Conservation (phyloP, 2,329 filamentous ascomycete species). For the Graphium sp. region DNA sequence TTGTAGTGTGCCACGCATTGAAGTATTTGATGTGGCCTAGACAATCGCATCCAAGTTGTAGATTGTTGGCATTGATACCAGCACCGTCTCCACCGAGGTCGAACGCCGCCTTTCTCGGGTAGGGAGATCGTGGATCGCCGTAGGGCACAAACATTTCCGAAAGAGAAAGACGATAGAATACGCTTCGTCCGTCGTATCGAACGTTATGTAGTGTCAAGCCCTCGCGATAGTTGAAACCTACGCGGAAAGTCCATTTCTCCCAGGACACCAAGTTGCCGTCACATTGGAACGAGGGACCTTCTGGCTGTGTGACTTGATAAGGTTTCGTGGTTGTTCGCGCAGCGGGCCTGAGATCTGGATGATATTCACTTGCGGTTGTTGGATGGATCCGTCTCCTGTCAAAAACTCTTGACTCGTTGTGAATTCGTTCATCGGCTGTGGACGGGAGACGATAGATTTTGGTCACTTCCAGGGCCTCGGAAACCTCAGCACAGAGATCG, state of each 20-base stretch:
- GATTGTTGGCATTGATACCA: slow-evolving; percentile 48
- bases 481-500: slow-evolving; percentile 32
- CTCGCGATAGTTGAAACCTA: slow-evolving; percentile 54
- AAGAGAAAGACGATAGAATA: slow-evolving; percentile 52
- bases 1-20: slow-evolving; percentile 15
- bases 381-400: slow-evolving; percentile 22
- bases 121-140: slow-evolving; percentile 44
- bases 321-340: slow-evolving; percentile 15
- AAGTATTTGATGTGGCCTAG: slow-evolving; percentile 41
- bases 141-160: slow-evolving; percentile 59
- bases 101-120: slow-evolving; percentile 51
- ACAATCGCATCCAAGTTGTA: slow-evolving; percentile 50
- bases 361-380: slow-evolving; percentile 21
- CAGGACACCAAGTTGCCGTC: slow-evolving; percentile 28
- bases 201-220: slow-evolving; percentile 54
- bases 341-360: slow-evolving; percentile 11
- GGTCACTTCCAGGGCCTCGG: slow-evolving; percentile 27
- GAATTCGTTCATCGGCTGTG: slow-evolving; percentile 18
- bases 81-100: slow-evolving; percentile 53
- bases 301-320: slow-evolving; percentile 18
- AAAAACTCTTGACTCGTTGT: slow-evolving; percentile 16
- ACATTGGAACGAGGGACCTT: slow-evolving; percentile 23
- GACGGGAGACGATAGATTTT: slow-evolving; percentile 30
- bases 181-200: slow-evolving; percentile 43
- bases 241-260: slow-evolving; percentile 52